Evolutionary conservation across 2,329 filamentous ascomycete genomes (phyloP), one percentile per base, ranked within the genome.

Genomic region (Colletotrichum tanaceti): DNA sequence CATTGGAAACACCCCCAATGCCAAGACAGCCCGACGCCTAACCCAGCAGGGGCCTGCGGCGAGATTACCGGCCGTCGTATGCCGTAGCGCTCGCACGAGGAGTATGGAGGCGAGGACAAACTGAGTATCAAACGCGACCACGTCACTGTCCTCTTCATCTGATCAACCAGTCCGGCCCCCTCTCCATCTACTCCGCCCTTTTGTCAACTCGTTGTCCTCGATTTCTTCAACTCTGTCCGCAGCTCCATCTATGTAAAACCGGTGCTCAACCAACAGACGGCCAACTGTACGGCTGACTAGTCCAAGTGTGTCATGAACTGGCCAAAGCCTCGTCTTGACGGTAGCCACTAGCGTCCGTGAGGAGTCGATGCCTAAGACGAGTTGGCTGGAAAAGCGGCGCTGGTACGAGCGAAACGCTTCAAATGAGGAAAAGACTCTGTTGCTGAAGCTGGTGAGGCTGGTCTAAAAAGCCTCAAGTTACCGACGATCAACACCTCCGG

Each of bases 391-490:
- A 47, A 65, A 60, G n/a, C 60, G 62, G 62, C 39, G 54, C 24
- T 65, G 62, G 62, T 65, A 65, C 39, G 62, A 65, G 39, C 46
- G 44, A 14, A 53, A 49, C 28, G 60, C 54, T 13, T 65, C 63
- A 73, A 75, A 41, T 77, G 79, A 0, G 78, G 78, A 16, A 80
- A 83, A 75, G 41, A 80, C 79, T 63, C 75, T 89, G 39, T 78
- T 90, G 14, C 82, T 80, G 53, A 89, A 87, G 78, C 86, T 89
- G 22, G 50, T 54, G 20, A 38, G 50, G 16, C 41, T 54, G 3
- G 5, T n/a, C 16, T 7, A 18, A 18, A 20, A 46, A 46, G 9
- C 2, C 38, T 46, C 1, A n/a, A n/a, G n/a, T n/a, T n/a, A n/a
- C n/a, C n/a, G n/a, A 32, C 18, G 11, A 20, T 18, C 39, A 54